These are phyloP conservation scores for Tylopilus cervinicoccineus DNA, from an alignment of 768 basidiomycete species.

Conservation along the genomic window DNA sequence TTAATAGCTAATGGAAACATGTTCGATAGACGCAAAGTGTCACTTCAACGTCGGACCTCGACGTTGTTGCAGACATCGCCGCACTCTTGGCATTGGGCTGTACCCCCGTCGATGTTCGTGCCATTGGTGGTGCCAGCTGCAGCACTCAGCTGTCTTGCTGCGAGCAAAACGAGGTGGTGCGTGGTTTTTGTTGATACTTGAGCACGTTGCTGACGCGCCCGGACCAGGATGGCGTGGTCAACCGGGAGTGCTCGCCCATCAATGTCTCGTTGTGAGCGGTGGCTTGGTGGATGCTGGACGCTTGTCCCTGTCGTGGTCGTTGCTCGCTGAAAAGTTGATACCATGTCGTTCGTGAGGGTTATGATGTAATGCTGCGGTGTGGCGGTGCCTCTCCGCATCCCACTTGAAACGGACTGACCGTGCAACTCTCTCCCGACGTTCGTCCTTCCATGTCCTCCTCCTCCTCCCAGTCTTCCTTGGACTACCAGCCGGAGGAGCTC, in stretches of 20 bases:
- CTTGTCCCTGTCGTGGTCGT: neutral
- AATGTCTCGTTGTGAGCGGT: neutral
- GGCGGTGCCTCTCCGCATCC: slow-evolving; percentile 13
- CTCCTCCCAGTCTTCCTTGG: slow-evolving; percentile 1
- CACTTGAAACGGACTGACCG: slow-evolving; percentile 1
- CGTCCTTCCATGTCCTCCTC: slow-evolving; percentile 14
- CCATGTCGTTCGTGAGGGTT: neutral
- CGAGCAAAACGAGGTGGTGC: rapidly evolving
- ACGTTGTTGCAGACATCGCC: neutral
- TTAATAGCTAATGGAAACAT: neutral
- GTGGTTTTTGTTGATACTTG: neutral
- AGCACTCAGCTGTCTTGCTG: neutral
- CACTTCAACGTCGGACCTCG: too few species aligned
- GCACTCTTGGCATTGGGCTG: neutral
- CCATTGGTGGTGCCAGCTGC: neutral
- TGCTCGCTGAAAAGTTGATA: neutral
- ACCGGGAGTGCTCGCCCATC: neutral
- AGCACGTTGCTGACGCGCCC: neutral
- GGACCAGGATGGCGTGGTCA: neutral
- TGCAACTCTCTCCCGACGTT: slow-evolving; percentile 5
- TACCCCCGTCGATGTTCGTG: neutral
- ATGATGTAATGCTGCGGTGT: slow-evolving; percentile 16
- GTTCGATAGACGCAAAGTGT: neutral
- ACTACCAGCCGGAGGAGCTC: slow-evolving; percentile 12
- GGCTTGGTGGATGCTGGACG: neutral